Base-by-base conservation (phyloP, 495 filamentous ascomycete genomes). In the Aspergillus baeticus region DNA sequence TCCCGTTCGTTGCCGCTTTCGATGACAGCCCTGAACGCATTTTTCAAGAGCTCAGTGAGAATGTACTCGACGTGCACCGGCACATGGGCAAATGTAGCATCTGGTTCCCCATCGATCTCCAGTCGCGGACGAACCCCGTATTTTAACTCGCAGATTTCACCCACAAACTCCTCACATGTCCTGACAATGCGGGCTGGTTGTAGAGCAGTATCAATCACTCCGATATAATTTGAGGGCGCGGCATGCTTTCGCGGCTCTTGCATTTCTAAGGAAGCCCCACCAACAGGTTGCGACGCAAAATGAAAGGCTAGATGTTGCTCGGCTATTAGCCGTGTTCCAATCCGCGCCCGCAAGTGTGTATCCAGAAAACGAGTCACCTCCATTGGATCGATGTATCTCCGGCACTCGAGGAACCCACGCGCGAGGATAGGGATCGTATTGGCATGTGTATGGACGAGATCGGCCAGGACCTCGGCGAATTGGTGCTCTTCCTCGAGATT, bases 61-160 rank as follows among this genome's bases (percentile, higher is more conserved):
- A 98, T 96, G 69, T 98, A 98, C 69, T 97, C 94, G 14, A 98
- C 78, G 69, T 98, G 94, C 54, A 95, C 92, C 6, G 94, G 93
- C 5, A 98, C 85, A 60, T 95, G 92, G 13, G 94, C 91, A 63
- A 98, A 93, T 0, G 81, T 82, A 11, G 91, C 88, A 38, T 88
- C 84, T 0, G 88, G 84, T 59, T 93, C 83, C 26, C 93, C 94
- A 55, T 91, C 86, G 60, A 98, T 89, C 11, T 87, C 71, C 60
- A 96, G 77, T 11, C 81, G 80, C 1, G 94, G 94, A 0, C 94
- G 84, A 2, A 96, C 88, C 15, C 94, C 94, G 71, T 97, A 98
- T 38, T 92, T 91, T 17, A 98, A 78, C 74, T 98, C 94, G 74
- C 93, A 97, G 59, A 97, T 96, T 60, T 98, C 94, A 37, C 88